These are phyloP conservation scores for Jacaranda mimosifolia DNA, from an alignment of 257 asterid genomes.

Conservation along the genomic window DNA sequence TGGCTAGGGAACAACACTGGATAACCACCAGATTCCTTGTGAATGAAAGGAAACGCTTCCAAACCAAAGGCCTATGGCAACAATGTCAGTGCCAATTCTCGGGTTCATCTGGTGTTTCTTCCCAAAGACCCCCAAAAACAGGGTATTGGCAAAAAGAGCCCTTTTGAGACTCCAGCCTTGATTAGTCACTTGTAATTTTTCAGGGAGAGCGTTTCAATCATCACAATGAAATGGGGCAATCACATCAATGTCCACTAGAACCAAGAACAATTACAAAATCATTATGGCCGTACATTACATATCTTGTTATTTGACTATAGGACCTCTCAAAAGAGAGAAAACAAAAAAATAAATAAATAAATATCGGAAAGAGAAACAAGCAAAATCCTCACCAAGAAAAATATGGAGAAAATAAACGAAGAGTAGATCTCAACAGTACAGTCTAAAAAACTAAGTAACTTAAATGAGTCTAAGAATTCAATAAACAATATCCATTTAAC, in stretches of 20 bases:
- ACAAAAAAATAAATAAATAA: neutral
- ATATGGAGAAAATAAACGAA: too few relatives aligned
- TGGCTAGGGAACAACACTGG: neutral
- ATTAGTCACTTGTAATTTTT: constrained; percentile 37
- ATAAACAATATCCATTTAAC: neutral
- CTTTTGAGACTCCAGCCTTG: constrained; percentile 96
- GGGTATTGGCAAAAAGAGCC: constrained; percentile 58
- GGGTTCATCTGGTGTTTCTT: constrained; percentile 67
- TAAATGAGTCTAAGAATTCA: neutral
- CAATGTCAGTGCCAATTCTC: constrained; percentile 76
- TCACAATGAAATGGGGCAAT: constrained; percentile 29
- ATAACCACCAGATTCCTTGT: constrained; percentile 37
- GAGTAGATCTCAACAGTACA: constrained; percentile 8
- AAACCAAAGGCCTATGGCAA: constrained; percentile 97
- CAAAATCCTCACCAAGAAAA: neutral
- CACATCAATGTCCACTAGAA: constrained; percentile 31
- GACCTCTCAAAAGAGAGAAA: neutral
- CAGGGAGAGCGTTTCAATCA: constrained; percentile 62
- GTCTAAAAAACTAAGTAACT: neutral
- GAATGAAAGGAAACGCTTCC: constrained; percentile 65
- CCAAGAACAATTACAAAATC: neutral
- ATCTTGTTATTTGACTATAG: too few relatives aligned
- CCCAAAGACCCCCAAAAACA: constrained; percentile 46
- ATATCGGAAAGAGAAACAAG: too few relatives aligned
- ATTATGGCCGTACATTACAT: neutral